Evolutionary conservation across 2,329 filamentous ascomycete genomes (phyloP).

Genomic region (Neurospora sp.): DNA sequence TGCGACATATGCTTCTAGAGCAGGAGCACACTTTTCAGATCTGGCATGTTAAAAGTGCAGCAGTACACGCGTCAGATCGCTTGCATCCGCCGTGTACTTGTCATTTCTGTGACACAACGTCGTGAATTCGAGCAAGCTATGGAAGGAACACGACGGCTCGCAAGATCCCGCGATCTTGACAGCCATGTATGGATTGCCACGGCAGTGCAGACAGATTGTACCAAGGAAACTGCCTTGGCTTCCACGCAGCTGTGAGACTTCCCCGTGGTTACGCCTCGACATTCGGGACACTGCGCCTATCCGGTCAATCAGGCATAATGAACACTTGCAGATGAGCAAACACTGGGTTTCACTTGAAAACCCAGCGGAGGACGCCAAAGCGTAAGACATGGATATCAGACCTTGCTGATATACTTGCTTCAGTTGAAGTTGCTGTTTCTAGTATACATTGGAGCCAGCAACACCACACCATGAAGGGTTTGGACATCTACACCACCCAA

Average conservation of each 20-base stretch:
- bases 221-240: not conserved
- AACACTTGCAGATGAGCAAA: not conserved
- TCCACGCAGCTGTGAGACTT: not conserved
- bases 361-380: not conserved
- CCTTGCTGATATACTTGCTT: not conserved
- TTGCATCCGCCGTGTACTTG: not conserved
- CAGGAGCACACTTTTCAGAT: not conserved
- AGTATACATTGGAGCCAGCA: not conserved
- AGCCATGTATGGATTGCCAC: not conserved
- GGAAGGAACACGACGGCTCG: not conserved
- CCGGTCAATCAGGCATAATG: not conserved
- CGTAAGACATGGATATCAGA: not conserved
- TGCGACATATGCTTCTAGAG: not conserved
- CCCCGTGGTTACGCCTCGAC: not conserved
- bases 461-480: not conserved
- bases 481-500: not conserved
- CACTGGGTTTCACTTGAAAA: not conserved
- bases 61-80: not conserved
- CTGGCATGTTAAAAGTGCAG: not conserved
- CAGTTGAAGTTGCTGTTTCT: not conserved
- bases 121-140: not conserved
- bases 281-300: not conserved
- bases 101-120: not conserved
- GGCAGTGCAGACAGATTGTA: not conserved
- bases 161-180: not conserved